Conservation (phyloP, 2,329 filamentous ascomycete species). For the Colletotrichum cuscutae region DNA sequence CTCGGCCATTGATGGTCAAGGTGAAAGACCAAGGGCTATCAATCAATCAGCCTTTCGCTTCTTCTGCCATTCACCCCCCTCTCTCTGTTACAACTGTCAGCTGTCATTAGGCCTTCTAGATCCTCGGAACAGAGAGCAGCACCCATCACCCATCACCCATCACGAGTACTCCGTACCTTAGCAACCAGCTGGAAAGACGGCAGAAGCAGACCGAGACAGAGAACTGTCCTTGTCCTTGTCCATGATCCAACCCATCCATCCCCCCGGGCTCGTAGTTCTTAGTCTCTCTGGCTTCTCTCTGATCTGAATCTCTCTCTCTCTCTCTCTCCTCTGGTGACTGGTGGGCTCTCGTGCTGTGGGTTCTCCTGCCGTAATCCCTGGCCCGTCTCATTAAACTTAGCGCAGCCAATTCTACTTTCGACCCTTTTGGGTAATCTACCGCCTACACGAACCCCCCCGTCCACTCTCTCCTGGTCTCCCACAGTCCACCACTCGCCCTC, state of each 20-base stretch:
- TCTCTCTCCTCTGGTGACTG: neutral
- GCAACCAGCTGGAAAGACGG: neutral
- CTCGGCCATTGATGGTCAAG: neutral
- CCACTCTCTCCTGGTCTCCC: conserved; percentile 37
- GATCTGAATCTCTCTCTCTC: neutral
- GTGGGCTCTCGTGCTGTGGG: conserved; percentile 23
- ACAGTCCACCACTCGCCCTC: conserved; percentile 24
- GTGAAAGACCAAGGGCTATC: neutral
- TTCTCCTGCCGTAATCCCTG: conserved; percentile 38
- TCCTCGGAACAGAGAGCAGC: neutral
- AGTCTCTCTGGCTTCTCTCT: conserved; percentile 5
- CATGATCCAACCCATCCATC: conserved; percentile 35
- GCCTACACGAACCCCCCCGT: conserved; percentile 38
- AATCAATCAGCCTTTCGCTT: neutral
- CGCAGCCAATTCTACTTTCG: conserved; percentile 49
- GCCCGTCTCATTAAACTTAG: conserved; percentile 54
- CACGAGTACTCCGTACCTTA: neutral
- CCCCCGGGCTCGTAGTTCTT: conserved; percentile 33
- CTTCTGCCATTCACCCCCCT: neutral
- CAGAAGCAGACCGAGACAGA: neutral
- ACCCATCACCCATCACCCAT: neutral
- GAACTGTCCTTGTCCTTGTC: neutral
- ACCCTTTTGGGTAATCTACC: conserved; percentile 51
- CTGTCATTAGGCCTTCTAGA: neutral
- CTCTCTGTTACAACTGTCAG: neutral